Conservation (phyloP, 345 rosid species). For the Gossypium ekmanianum region DNA sequence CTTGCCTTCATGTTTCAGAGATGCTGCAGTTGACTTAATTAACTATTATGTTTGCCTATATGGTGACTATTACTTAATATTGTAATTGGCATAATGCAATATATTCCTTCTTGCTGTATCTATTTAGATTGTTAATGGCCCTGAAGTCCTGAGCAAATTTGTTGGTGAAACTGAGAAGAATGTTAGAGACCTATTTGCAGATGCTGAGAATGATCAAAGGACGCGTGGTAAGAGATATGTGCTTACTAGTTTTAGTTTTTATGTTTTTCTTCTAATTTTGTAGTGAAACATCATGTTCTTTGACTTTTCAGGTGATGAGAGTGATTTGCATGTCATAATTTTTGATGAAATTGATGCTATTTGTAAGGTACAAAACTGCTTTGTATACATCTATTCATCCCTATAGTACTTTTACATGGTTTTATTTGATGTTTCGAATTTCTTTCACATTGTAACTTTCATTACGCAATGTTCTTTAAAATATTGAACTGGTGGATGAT, state of each 20-base stretch:
- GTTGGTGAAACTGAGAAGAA: slow-evolving; percentile 99
- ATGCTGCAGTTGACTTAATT: background rate
- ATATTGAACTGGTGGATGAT: background rate
- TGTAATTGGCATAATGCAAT: slow-evolving; percentile 10
- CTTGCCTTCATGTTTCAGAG: slow-evolving; percentile 3
- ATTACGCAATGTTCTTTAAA: background rate
- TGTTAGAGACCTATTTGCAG: slow-evolving; percentile 91
- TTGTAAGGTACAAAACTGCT: slow-evolving; percentile 70
- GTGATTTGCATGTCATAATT: slow-evolving; percentile 94
- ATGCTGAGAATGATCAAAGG: slow-evolving; percentile 96
- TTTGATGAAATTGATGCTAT: slow-evolving; percentile 99
- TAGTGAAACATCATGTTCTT: slow-evolving; percentile 17
- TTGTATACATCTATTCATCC: background rate
- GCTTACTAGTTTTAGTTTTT: slow-evolving; percentile 15
- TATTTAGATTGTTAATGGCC: slow-evolving; percentile 86
- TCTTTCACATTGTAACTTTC: background rate
- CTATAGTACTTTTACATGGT: background rate
- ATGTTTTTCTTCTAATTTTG: slow-evolving; percentile 11
- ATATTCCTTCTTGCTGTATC: slow-evolving; percentile 25
- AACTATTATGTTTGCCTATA: background rate
- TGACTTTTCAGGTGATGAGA: slow-evolving; percentile 74
- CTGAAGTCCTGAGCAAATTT: slow-evolving; percentile 95
- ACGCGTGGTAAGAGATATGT: slow-evolving; percentile 51
- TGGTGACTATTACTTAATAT: background rate
- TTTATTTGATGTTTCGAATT: slow-evolving; percentile 6